Evolutionary conservation across 2,329 filamentous ascomycete genomes (phyloP).

Genomic region (Rhinocladiella mackenziei): DNA sequence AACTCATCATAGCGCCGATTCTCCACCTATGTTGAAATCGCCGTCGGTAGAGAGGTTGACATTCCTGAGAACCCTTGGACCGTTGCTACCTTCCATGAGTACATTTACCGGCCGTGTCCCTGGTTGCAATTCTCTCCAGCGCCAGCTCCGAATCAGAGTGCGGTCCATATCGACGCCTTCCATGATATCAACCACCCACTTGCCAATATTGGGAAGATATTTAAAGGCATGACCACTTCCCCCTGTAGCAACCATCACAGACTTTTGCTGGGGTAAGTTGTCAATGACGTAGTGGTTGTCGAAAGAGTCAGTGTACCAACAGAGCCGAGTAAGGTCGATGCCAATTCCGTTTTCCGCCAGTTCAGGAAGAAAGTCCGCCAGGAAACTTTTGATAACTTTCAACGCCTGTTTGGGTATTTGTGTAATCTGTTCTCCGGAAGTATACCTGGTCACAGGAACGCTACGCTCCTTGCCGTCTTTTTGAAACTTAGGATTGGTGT

Average conservation of each 20-base stretch:
- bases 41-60: constrained; percentile 20
- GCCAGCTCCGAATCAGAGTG: constrained; percentile 28
- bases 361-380: constrained; percentile 45
- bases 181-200: constrained; percentile 52
- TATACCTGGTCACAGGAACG: constrained; percentile 42
- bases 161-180: constrained; percentile 37
- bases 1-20: too few species aligned
- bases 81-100: constrained; percentile 28
- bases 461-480: constrained; percentile 40
- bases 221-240: constrained; percentile 62
- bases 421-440: constrained; percentile 8
- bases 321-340: constrained; percentile 47
- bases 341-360: constrained; percentile 36
- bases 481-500: constrained; percentile 43
- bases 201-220: constrained; percentile 57
- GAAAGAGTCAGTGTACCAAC: constrained; percentile 56
- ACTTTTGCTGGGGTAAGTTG: constrained; percentile 48
- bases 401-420: constrained; percentile 32
- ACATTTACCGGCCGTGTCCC: constrained; percentile 23
- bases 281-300: constrained; percentile 55
- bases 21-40: too few species aligned
- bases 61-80: constrained; percentile 23
- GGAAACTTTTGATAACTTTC: constrained; percentile 34
- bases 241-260: constrained; percentile 57
- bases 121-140: constrained; percentile 26